These are phyloP conservation scores for Hypoxylon sp. DNA, from an alignment of 2,329 filamentous ascomycete genomes.

Conservation along the genomic window DNA sequence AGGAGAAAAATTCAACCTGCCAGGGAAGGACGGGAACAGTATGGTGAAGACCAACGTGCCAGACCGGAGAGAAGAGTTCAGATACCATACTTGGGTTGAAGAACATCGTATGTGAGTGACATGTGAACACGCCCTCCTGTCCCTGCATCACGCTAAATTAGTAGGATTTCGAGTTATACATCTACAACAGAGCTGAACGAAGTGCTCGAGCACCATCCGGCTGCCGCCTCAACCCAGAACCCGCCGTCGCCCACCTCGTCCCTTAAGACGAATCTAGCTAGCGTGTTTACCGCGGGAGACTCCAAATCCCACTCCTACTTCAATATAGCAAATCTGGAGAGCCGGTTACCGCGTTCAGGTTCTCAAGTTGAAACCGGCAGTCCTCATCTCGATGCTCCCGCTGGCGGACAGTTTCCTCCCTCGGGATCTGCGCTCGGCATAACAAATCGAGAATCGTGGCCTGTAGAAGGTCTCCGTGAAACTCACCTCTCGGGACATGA, in stretches of 20 bases:
- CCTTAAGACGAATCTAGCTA: constrained; percentile 53
- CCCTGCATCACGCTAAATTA: constrained; percentile 26
- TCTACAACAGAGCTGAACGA: constrained; percentile 49
- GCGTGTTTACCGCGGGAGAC: constrained; percentile 44
- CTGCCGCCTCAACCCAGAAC: constrained; percentile 28
- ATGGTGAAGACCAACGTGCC: constrained; percentile 98
- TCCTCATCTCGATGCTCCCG: constrained; percentile 37
- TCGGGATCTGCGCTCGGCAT: constrained; percentile 43
- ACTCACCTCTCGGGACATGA: constrained; percentile 70
- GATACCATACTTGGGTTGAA: constrained; percentile 86
- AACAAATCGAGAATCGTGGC: constrained; percentile 56
- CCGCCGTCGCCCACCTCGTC: constrained; percentile 53
- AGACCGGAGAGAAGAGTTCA: constrained; percentile 89
- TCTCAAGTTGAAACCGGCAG: constrained; percentile 41
- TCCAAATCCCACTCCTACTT: constrained; percentile 45
- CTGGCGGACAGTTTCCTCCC: constrained; percentile 25
- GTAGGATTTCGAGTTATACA: constrained; percentile 50
- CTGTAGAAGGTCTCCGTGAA: constrained; percentile 59
- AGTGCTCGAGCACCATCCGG: constrained; percentile 46
- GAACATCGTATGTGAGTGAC: constrained; percentile 84
- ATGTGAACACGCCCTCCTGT: not conserved
- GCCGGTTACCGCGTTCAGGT: constrained; percentile 27
- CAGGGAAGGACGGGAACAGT: constrained; percentile 87
- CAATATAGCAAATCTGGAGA: constrained; percentile 23
- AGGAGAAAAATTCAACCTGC: constrained; percentile 80